Evolutionary conservation across 2,329 filamentous ascomycete species (phyloP).

Genomic region (Claviceps fusiformis): DNA sequence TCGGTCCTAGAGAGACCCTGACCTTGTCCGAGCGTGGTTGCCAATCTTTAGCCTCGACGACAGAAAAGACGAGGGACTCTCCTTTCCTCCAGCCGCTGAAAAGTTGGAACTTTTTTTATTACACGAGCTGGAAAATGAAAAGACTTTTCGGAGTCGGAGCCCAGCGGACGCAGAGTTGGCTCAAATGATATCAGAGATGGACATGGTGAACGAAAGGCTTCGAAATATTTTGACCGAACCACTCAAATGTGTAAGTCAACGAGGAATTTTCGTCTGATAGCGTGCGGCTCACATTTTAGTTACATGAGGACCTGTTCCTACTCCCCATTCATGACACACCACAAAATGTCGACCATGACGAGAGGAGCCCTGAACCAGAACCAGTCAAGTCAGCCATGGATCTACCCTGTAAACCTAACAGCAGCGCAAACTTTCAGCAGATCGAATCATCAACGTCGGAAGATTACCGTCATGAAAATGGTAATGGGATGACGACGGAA

Average conservation of each 20-base stretch:
- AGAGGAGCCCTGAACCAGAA: not conserved
- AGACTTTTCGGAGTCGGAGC: too few relatives aligned
- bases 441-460: not conserved
- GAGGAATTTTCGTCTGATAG: not conserved
- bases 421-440: not conserved
- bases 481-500: not conserved
- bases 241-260: not conserved
- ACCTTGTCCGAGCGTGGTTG: constrained; percentile 4
- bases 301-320: constrained; percentile 2
- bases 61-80: constrained; percentile 4
- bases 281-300: not conserved
- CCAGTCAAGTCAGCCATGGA: not conserved
- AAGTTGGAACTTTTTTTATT: constrained; percentile 2
- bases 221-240: not conserved
- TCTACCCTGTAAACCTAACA: not conserved
- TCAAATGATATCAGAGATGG: not conserved
- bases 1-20: constrained; percentile 2
- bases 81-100: constrained; percentile 1
- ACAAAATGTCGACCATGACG: not conserved
- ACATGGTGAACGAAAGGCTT: not conserved
- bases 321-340: not conserved
- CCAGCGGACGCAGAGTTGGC: constrained; percentile 1
- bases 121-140: constrained; percentile 5
- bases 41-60: constrained; percentile 4
- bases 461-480: not conserved